These are phyloP conservation scores for Parietichytrium sp. DNA, from an alignment of 108 stramenopile genomes.

Conservation along the genomic window DNA sequence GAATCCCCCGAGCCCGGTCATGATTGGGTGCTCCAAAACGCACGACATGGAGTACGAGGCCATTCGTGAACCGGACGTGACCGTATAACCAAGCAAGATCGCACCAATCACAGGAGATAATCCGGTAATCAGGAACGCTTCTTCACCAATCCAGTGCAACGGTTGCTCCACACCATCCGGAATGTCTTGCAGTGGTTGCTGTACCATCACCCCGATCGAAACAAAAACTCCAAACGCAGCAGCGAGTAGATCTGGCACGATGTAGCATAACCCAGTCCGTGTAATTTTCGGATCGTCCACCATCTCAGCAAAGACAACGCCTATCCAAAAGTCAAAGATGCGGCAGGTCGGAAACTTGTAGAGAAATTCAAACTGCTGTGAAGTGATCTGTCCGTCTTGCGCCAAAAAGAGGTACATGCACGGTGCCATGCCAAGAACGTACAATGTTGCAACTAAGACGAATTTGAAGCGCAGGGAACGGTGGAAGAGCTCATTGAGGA, in stretches of 20 bases:
- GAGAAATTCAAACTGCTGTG: conserved; percentile 9
- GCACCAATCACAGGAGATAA: neutral
- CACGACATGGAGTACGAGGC: neutral
- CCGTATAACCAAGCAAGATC: neutral
- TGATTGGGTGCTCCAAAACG: neutral
- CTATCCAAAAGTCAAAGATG: neutral
- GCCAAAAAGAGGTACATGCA: neutral
- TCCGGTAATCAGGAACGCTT: conserved; percentile 13
- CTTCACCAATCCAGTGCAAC: neutral
- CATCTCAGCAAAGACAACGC: neutral
- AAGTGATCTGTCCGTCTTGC: neutral
- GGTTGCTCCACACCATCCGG: conserved; percentile 29
- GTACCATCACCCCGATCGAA: neutral
- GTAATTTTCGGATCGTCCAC: neutral
- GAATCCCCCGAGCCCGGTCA: neutral
- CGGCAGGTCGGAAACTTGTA: neutral
- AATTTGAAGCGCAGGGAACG: neutral
- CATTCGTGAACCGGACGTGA: neutral
- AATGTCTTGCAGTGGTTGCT: neutral
- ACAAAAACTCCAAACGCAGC: neutral
- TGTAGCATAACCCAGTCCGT: neutral
- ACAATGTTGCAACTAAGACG: neutral
- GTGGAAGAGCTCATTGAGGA: neutral
- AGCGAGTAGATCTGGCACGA: neutral
- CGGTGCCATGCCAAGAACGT: neutral